Percentiles rank a stretch among this genome's conserved stretches.
Evolutionary conservation across 768 basidiomycete genomes (phyloP).

Genomic region (Auricularia cornea): DNA sequence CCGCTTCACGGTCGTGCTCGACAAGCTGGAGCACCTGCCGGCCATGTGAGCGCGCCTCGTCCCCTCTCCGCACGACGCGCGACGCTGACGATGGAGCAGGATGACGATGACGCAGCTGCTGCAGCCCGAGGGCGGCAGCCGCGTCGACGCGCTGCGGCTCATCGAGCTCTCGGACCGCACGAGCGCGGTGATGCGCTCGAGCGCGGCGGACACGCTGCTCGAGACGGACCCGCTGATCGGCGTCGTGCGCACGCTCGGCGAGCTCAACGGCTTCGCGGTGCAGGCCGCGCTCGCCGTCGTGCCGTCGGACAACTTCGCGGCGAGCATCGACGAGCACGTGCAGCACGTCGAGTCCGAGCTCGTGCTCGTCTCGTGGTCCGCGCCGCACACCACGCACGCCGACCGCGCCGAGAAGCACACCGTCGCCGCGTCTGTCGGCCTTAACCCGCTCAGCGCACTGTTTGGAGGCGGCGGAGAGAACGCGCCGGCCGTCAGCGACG

Average conservation of each 20-base stretch:
- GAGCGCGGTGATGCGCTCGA: constrained; percentile 53
- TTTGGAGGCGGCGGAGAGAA: constrained; percentile 39
- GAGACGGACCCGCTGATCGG: constrained; percentile 64
- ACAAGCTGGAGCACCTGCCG: constrained; percentile 82
- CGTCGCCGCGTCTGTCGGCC: constrained; percentile 11
- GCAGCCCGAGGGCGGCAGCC: constrained; percentile 28
- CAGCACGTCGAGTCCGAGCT: constrained; percentile 52
- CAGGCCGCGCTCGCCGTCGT: constrained; percentile 30
- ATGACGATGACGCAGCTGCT: constrained; percentile 87
- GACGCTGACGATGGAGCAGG: constrained; percentile 3
- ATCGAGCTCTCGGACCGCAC: constrained; percentile 72
- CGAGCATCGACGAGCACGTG: constrained; percentile 63
- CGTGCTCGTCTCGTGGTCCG: constrained; percentile 77
- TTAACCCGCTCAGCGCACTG: constrained; percentile 68
- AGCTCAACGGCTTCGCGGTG: constrained; percentile 45
- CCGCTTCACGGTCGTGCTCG: constrained; percentile 78
- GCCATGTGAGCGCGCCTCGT: constrained; percentile 34
- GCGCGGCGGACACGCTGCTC: constrained; percentile 57
- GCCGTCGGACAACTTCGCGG: constrained; percentile 28
- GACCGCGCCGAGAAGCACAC: constrained; percentile 7
- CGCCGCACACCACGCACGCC: constrained; percentile 23
- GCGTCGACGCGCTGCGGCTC: constrained; percentile 64
- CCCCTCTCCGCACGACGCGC: neutral
- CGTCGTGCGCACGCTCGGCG: constrained; percentile 70
- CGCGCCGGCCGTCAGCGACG: constrained; percentile 47